Percentiles rank a stretch among this genome's conserved stretches.
These are phyloP conservation scores for Aspergillus brunneoviolaceus DNA, from an alignment of 2,329 filamentous ascomycete genomes.

Conservation along the genomic window DNA sequence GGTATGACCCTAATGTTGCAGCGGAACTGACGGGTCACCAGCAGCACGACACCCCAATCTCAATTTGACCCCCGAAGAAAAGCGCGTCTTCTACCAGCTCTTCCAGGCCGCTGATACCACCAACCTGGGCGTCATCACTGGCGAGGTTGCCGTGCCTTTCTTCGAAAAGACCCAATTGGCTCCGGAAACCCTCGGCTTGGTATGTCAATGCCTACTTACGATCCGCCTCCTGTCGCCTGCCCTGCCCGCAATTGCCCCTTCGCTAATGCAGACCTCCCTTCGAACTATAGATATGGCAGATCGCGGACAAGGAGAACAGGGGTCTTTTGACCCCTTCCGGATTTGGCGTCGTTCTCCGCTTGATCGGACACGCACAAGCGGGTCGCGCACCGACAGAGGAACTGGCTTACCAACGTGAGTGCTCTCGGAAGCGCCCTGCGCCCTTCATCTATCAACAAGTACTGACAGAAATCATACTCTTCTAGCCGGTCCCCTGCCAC, in stretches of 20 bases:
- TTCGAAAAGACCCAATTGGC: constrained; percentile 94
- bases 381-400: constrained; percentile 78
- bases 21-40: constrained; percentile 28
- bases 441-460: not conserved
- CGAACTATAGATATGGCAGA: constrained; percentile 87
- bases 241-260: not conserved
- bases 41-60: constrained; percentile 60
- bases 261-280: not conserved
- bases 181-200: constrained; percentile 82
- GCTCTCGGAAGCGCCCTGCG: not conserved
- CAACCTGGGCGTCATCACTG: constrained; percentile 87
- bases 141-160: constrained; percentile 94
- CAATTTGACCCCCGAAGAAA: constrained; percentile 88
- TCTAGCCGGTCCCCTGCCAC: constrained; percentile 75
- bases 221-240: not conserved
- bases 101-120: constrained; percentile 93
- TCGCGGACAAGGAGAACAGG: constrained; percentile 94
- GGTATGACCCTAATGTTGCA: constrained; percentile 11
- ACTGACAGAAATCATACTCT: constrained; percentile 10
- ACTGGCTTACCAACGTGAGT: constrained; percentile 72
- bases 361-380: constrained; percentile 94
- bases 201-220: constrained; percentile 46
- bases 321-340: constrained; percentile 89
- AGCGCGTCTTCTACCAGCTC: constrained; percentile 87
- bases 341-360: constrained; percentile 86